A percentile compares a stretch with the other conserved stretches of the same genome.
These are phyloP conservation scores for Porphyra umbilicalis DNA, from an alignment of 31 red algal genomes.

Conservation along the genomic window DNA sequence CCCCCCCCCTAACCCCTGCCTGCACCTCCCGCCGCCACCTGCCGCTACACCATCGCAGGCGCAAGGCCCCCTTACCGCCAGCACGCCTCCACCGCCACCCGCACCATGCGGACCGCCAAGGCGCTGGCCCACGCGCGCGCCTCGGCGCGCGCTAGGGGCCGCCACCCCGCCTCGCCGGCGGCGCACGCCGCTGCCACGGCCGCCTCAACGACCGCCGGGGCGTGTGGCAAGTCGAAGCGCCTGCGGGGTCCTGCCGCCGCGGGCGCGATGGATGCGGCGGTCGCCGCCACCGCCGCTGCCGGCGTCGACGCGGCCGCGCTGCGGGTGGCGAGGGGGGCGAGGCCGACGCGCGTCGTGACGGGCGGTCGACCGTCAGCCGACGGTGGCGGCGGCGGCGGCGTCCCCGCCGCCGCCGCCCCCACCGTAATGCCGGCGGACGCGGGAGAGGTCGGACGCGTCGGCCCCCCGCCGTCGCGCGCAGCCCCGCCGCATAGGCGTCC, in stretches of 20 bases:
- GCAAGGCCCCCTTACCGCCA: no score
- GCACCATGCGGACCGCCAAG: not conserved
- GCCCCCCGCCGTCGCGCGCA: not conserved
- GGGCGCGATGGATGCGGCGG: not conserved
- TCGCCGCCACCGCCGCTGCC: no score
- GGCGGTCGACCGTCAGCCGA: not conserved
- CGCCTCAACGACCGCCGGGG: not conserved
- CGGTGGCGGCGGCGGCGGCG: not conserved
- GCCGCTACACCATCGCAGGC: no score
- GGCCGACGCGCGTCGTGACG: not conserved
- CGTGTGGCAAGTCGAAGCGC: not conserved
- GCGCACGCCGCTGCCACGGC: not conserved
- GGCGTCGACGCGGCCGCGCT: no score
- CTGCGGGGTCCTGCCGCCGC: not conserved
- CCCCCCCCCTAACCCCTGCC: no score
- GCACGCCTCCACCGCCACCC: not conserved
- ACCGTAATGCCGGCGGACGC: not conserved
- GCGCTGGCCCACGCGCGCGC: not conserved
- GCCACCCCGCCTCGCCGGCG: not conserved
- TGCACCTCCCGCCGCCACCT: no score
- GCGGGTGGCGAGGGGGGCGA: not conserved
- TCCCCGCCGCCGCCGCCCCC: not conserved
- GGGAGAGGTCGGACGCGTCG: not conserved
- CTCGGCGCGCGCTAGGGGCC: not conserved
- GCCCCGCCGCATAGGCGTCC: not conserved